Conservation (phyloP, 2,329 filamentous ascomycete genomes). For the Colletotrichum incanum region DNA sequence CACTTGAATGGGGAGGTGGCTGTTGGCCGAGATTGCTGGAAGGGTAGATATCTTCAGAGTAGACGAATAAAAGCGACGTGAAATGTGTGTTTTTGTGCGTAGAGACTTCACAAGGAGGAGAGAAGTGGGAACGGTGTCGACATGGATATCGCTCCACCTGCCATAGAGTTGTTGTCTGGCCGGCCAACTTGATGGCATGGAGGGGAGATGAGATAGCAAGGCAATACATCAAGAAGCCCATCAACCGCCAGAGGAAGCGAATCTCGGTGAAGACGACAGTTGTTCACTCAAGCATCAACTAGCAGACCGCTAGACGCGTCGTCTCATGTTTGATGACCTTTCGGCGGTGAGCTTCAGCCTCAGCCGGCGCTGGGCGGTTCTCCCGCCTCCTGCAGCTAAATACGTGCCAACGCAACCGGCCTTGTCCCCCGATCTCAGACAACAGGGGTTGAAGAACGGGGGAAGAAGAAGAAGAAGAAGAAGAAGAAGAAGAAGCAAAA, state of each 20-base stretch:
- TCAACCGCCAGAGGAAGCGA: background rate
- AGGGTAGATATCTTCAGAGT: no score
- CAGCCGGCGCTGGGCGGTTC: background rate
- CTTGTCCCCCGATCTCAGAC: background rate
- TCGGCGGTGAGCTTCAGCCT: slow-evolving; percentile 26
- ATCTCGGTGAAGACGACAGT: background rate
- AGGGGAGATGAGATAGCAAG: background rate
- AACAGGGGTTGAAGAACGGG: background rate
- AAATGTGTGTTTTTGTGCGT: no score
- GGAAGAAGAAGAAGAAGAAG: no score
- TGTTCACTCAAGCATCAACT: background rate
- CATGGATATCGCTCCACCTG: no score
- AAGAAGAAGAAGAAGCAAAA: background rate
- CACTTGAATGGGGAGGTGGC: background rate
- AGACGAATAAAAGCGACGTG: background rate
- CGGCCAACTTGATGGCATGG: background rate
- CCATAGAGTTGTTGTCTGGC: no score
- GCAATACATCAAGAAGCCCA: background rate
- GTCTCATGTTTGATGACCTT: background rate
- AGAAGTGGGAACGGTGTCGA: no score
- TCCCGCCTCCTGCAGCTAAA: background rate
- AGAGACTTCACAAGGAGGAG: no score
- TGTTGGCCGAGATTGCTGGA: background rate
- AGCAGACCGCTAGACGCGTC: slow-evolving; percentile 26
- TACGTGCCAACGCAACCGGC: background rate